Evolutionary conservation across 2,329 filamentous ascomycete species (phyloP), one percentile per base, ranked within the genome.

Genomic region (Colletotrichum liaoningense): DNA sequence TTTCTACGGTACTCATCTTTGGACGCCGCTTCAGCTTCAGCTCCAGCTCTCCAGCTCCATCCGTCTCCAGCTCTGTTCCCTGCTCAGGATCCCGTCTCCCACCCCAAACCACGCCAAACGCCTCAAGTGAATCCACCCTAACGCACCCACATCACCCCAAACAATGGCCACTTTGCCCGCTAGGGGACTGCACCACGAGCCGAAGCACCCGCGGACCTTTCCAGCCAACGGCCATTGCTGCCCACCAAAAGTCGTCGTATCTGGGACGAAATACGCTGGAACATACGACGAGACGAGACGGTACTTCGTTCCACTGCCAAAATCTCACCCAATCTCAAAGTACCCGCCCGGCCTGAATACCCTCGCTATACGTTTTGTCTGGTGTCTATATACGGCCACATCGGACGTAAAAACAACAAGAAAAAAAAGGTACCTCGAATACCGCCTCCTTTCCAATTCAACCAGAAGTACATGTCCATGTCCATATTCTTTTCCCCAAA

Each of bases 201-300:
- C 71, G 67, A 73, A 71, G 71, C 67, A 71, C 60, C 71, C 67
- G 71, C 71, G 35, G 35, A 69, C 42, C 55, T 52, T 63, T 49
- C 42, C 24, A 63, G 62, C 28, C 46, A 73, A 70, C 56, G 69
- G 68, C 63, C 63, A 38, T 33, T 9, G 30, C 30, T 33, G 30
- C 35, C 35, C 14, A 67, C 63, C 68, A 33, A 4, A n/a, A 49
- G 19, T 49, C 16, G 54, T 56, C 54, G 52, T 68, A 60, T 73
- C 60, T 73, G 60, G 70, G 66, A 70, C 60, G 59, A 73, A 63
- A n/a, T 72, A 70, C 54, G 54, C 59, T 57, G 54, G 59, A 64
- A 73, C 63, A 55, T 66, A 60, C 46, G 59, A 69, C 60, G 26
- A 63, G 12, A 59, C 59, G 58, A 33, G 62, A 63, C 63, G 56